Evolutionary conservation across 768 basidiomycete genomes (phyloP).

Genomic region (Lentinula guzmanii): DNA sequence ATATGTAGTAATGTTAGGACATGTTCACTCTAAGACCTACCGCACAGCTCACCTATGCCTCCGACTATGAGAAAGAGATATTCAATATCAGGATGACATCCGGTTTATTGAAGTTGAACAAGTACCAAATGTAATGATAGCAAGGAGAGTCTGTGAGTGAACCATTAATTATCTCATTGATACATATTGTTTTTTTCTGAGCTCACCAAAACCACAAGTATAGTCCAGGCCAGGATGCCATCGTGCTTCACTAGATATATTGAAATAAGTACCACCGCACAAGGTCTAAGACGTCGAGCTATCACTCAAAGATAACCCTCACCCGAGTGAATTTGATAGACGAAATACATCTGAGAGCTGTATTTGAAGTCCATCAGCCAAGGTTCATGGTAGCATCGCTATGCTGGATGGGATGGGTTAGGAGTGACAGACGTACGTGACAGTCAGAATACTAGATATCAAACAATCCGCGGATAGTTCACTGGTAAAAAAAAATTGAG

Average conservation of each 20-base stretch:
- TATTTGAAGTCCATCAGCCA: background rate
- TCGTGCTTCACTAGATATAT: slow-evolving; percentile 18
- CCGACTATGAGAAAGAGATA: slow-evolving; percentile 13
- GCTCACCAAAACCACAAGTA: background rate
- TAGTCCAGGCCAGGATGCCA: slow-evolving; percentile 7
- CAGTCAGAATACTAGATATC: slow-evolving; percentile 34
- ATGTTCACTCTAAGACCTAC: background rate
- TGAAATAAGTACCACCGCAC: background rate
- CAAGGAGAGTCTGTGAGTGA: slow-evolving; percentile 15
- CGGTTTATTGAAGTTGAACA: background rate
- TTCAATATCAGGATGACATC: background rate
- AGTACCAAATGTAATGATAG: slow-evolving; percentile 25
- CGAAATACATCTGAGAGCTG: slow-evolving; percentile 41
- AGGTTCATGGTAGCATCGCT: too few relatives aligned
- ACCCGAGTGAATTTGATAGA: slow-evolving; percentile 33
- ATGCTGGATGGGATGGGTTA: background rate
- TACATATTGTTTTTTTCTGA: background rate
- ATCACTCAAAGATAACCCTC: background rate
- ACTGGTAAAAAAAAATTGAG: slow-evolving; percentile 12
- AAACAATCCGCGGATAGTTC: slow-evolving; percentile 37
- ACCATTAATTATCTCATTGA: background rate
- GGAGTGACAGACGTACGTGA: slow-evolving; percentile 24
- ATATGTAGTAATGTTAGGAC: background rate
- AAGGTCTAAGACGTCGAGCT: background rate
- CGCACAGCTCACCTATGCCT: slow-evolving; percentile 19